Evolutionary conservation across 176 grass and related monocot genomes (phyloP).

Genomic region (Coix lacrymajobi): DNA sequence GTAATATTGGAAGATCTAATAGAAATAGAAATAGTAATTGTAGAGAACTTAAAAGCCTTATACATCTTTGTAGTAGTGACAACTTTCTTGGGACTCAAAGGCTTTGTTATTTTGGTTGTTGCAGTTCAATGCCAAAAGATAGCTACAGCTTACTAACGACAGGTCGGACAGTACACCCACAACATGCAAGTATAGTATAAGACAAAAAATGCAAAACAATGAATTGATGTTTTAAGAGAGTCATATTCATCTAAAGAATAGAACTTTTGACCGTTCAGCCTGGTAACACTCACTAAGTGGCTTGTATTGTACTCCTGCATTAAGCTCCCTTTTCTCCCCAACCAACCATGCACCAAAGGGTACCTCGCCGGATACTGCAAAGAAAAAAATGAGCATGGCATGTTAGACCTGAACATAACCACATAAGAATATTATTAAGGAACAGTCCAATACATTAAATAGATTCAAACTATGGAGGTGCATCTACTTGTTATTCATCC

Average conservation of each 20-base stretch:
- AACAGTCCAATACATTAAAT: background rate
- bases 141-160: background rate
- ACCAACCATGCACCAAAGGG: constrained; percentile 74
- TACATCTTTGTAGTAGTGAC: background rate
- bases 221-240: background rate
- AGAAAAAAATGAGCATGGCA: constrained; percentile 20
- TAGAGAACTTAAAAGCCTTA: background rate
- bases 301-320: constrained; percentile 74
- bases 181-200: background rate
- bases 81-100: background rate
- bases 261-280: background rate
- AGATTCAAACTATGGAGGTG: constrained; percentile 7
- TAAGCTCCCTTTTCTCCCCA: constrained; percentile 57
- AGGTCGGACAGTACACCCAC: background rate
- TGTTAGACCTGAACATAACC: constrained; percentile 9
- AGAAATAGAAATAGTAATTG: constrained; percentile 1
- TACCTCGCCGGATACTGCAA: constrained; percentile 55
- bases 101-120: background rate
- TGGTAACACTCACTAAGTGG: constrained; percentile 53
- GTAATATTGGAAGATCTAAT: background rate
- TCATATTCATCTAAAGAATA: background rate
- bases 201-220: background rate
- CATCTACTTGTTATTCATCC: constrained; percentile 16
- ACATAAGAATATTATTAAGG: background rate
- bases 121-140: background rate